Conservation (phyloP, 345 rosid species). For the Anastatica hierochuntica region DNA sequence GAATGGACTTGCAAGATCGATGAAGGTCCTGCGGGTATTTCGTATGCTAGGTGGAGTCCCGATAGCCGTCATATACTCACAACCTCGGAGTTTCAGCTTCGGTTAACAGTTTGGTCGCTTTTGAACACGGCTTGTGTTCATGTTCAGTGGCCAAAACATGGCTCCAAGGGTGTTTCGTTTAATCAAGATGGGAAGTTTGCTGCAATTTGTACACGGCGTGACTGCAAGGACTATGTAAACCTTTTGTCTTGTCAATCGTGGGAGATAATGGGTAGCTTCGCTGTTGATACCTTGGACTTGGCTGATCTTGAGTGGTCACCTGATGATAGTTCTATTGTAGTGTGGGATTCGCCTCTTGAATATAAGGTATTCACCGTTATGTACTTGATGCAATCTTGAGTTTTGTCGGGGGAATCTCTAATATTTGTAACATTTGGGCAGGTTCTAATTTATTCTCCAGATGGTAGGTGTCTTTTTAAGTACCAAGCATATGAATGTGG, state of each 20-base stretch:
- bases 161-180: slow-evolving; percentile 72
- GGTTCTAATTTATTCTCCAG: slow-evolving; percentile 94
- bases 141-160: slow-evolving; percentile 94
- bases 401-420: background rate
- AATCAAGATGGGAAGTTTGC: slow-evolving; percentile 88
- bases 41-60: slow-evolving; percentile 97
- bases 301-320: slow-evolving; percentile 97
- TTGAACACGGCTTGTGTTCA: slow-evolving; percentile 95
- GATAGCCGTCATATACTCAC: slow-evolving; percentile 96
- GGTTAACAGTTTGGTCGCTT: slow-evolving; percentile 86
- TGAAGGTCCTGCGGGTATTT: slow-evolving; percentile 93
- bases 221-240: slow-evolving; percentile 86
- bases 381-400: background rate
- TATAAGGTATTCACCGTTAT: slow-evolving; percentile 44
- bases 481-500: slow-evolving; percentile 98
- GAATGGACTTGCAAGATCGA: slow-evolving; percentile 98
- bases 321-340: slow-evolving; percentile 74
- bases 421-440: slow-evolving; percentile 27
- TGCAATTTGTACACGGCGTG: slow-evolving; percentile 81
- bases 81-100: slow-evolving; percentile 79
- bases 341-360: slow-evolving; percentile 92
- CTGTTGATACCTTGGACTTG: slow-evolving; percentile 79
- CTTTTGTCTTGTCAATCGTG: slow-evolving; percentile 79
- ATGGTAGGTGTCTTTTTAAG: slow-evolving; percentile 87
- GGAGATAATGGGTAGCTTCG: slow-evolving; percentile 93